Percentiles rank a stretch among this genome's conserved stretches.
Conservation (phyloP, 495 filamentous ascomycete genomes). For the Aspergillus leporis region DNA sequence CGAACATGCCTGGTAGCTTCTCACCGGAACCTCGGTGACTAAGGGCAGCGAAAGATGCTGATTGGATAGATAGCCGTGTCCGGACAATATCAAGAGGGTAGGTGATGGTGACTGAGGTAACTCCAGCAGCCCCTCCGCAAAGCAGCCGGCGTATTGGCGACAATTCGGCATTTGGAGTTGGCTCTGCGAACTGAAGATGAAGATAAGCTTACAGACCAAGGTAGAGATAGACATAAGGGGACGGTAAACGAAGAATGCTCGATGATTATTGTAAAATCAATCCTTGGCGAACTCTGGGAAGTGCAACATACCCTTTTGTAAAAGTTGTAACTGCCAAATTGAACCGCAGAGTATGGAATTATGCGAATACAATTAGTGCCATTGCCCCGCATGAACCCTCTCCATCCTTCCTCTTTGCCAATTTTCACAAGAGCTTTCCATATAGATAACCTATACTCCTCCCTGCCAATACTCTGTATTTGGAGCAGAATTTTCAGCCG, state of each 20-base stretch:
- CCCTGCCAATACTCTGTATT: conserved; percentile 85
- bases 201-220: neutral
- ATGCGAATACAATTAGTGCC: conserved; percentile 98
- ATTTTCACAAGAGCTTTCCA: conserved; percentile 89
- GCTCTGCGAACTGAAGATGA: conserved; percentile 66
- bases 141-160: conserved; percentile 68
- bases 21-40: conserved; percentile 39
- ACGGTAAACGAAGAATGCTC: neutral
- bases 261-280: neutral
- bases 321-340: conserved; percentile 96
- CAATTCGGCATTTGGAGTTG: conserved; percentile 65
- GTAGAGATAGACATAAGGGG: neutral
- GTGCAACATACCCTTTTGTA: conserved; percentile 78
- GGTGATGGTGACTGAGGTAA: conserved; percentile 83
- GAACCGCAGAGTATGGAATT: conserved; percentile 95
- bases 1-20: conserved; percentile 91
- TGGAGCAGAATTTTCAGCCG: conserved; percentile 97
- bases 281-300: neutral
- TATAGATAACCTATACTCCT: conserved; percentile 89
- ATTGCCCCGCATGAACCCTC: conserved; percentile 94
- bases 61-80: conserved; percentile 92
- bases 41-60: conserved; percentile 85
- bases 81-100: conserved; percentile 95
- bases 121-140: conserved; percentile 86
- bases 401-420: conserved; percentile 94